These are phyloP conservation scores for slime mould (Dictyostelium discoideum) DNA, from an alignment of 78 protist genomes.

Conservation along the genomic window DNA sequence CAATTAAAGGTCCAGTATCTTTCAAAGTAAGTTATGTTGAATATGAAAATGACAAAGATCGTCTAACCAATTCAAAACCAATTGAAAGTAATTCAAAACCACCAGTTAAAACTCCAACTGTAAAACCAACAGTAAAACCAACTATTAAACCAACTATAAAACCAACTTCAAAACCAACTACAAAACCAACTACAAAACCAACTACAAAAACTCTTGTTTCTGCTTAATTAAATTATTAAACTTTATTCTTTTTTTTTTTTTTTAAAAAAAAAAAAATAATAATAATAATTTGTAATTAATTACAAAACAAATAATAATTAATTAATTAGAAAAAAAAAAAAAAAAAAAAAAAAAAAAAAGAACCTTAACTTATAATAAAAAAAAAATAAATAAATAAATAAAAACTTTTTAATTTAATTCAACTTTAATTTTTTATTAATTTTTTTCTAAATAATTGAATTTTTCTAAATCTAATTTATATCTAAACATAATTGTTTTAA, in stretches of 20 bases:
- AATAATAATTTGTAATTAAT: no score
- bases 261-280: no score
- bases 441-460: not conserved
- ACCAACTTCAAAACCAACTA: not conserved
- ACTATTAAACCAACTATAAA: not conserved
- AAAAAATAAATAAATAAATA: no score
- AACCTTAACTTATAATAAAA: no score
- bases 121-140: not conserved
- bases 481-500: not conserved
- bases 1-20: constrained; percentile 29
- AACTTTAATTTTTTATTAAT: not conserved
- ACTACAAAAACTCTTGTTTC: not conserved
- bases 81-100: not conserved
- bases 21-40: constrained; percentile 56
- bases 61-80: not conserved
- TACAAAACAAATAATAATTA: no score
- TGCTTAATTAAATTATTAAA: no score
- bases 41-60: constrained; percentile 26
- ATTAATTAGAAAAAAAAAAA: no score
- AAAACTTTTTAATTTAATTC: not conserved
- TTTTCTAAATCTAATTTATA: not conserved
- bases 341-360: no score
- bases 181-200: not conserved
- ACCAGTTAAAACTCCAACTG: not conserved
- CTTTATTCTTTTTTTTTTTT: no score